Evolutionary conservation across 2,329 filamentous ascomycete species (phyloP).

Genomic region (Monosporascus ibericus): DNA sequence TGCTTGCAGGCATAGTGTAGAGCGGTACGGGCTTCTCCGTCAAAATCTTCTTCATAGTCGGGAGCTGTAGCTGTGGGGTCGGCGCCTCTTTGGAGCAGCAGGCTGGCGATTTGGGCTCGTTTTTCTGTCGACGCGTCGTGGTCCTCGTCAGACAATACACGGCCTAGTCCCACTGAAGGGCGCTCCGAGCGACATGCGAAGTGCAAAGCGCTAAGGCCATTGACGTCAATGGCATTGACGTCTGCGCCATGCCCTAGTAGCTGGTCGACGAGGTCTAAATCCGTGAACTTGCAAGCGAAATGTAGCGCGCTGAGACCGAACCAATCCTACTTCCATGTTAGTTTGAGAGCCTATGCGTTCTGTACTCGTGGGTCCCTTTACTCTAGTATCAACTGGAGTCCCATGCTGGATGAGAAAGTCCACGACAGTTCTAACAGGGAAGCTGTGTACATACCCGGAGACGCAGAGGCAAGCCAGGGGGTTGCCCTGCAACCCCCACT

Average conservation of each 20-base stretch:
- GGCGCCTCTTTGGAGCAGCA: not conserved
- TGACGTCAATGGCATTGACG: not conserved
- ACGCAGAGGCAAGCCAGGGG: not conserved
- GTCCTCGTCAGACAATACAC: not conserved
- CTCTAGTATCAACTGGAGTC: not conserved
- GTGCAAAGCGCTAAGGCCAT: not conserved
- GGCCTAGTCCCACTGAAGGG: not conserved
- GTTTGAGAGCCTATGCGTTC: not conserved
- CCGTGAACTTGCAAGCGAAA: not conserved
- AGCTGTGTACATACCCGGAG: not conserved
- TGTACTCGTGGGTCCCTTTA: not conserved
- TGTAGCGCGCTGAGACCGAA: not conserved
- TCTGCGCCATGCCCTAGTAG: not conserved
- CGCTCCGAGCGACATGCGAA: not conserved
- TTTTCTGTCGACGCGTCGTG: not conserved
- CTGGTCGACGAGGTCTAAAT: not conserved
- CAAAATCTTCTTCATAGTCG: not conserved
- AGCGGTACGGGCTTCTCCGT: not conserved
- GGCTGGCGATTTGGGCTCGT: not conserved
- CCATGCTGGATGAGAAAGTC: not conserved
- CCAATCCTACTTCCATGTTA: not conserved
- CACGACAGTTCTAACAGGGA: not conserved
- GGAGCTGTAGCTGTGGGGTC: not conserved
- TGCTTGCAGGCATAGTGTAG: not conserved
- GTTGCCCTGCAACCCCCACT: not conserved